Evolutionary conservation across 176 grass and related monocot genomes (phyloP).

Genomic region (barley (Hordeum vulgare)): MorexV3_pseudomolecules_assembly NC_058518.1:482254097-482254596

Average conservation of each 20-base stretch:
- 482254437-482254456: neutral
- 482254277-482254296: too few species aligned
- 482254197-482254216: too few species aligned
- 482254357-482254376: neutral
- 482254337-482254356: slow-evolving; percentile 4
- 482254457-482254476: neutral
- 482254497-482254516: neutral
- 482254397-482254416: slow-evolving; percentile 23
- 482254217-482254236: too few species aligned
- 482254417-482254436: neutral
- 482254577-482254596: neutral
- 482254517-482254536: neutral
- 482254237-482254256: too few species aligned
- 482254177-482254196: too few species aligned
- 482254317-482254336: neutral
- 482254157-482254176: too few species aligned
- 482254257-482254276: too few species aligned
- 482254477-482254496: neutral
- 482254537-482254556: neutral
- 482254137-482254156: too few species aligned
- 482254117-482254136: too few species aligned
- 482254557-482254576: neutral
- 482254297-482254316: neutral
- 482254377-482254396: slow-evolving; percentile 31
- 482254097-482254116: too few species aligned